These are phyloP conservation scores for Trichoderma asperellum DNA, from an alignment of 2,329 filamentous ascomycete genomes.

Conservation along the genomic window DNA sequence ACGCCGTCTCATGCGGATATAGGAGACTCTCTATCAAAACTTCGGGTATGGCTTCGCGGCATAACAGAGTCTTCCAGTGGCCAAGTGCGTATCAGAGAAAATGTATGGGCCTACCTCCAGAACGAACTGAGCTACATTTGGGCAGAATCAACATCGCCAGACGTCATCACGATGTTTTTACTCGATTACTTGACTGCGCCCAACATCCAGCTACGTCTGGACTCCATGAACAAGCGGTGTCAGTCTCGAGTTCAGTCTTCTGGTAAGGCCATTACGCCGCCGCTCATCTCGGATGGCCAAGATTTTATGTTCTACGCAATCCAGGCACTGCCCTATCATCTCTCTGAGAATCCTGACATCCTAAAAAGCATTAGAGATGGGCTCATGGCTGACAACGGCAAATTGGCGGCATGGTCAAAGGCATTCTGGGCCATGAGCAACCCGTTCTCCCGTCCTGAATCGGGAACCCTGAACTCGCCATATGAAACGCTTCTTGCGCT, in stretches of 20 bases:
- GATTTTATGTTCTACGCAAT: not conserved
- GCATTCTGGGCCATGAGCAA: constrained; percentile 10
- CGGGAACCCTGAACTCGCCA: not conserved
- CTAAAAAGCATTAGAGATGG: not conserved
- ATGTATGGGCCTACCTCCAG: not conserved
- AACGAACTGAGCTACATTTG: not conserved
- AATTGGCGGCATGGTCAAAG: not conserved
- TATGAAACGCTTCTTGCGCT: not conserved
- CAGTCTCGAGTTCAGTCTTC: not conserved
- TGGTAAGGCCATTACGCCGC: not conserved
- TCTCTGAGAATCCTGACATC: not conserved
- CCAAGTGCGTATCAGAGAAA: not conserved
- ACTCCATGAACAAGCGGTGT: not conserved
- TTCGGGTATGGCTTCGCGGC: not conserved
- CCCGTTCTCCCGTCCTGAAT: not conserved
- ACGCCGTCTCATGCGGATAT: not conserved
- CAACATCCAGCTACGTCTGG: not conserved
- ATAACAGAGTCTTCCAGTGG: not conserved
- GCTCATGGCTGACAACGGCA: not conserved
- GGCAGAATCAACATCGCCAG: not conserved
- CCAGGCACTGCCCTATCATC: not conserved
- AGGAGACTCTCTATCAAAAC: not conserved
- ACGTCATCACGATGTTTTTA: not conserved
- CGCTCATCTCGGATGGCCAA: not conserved
- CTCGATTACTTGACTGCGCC: not conserved